Conservation (phyloP, 2,329 filamentous ascomycete genomes). For the Aspergillus ruber region DNA sequence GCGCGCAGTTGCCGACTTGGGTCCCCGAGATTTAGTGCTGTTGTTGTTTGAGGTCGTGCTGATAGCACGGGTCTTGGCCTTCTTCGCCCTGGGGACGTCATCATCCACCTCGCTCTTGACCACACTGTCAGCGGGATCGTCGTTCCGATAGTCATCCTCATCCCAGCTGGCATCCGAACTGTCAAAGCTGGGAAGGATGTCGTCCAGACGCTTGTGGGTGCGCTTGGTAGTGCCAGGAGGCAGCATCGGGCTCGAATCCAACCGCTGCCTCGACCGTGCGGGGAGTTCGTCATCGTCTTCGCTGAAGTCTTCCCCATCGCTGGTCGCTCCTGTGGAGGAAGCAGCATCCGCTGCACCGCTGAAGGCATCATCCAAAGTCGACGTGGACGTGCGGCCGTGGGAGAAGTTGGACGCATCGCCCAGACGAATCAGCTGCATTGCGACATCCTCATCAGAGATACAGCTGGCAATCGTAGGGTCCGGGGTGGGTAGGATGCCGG, state of each 20-base stretch:
- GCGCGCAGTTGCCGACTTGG: conserved; percentile 23
- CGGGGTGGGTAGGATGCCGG: conserved; percentile 76
- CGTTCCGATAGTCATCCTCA: conserved; percentile 49
- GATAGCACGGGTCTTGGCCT: conserved; percentile 45
- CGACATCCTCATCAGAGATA: conserved; percentile 97
- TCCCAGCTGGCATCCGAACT: conserved; percentile 57
- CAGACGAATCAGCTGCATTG: conserved; percentile 91
- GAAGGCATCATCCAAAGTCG: conserved; percentile 86
- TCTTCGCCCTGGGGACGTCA: conserved; percentile 42
- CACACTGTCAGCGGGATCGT: conserved; percentile 45
- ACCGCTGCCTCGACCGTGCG: conserved; percentile 36
- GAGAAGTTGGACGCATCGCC: conserved; percentile 92
- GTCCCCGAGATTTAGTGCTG: conserved; percentile 17
- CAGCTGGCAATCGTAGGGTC: conserved; percentile 96
- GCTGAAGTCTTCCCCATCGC: conserved; percentile 60
- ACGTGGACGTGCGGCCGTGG: conserved; percentile 85
- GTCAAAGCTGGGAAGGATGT: conserved; percentile 52
- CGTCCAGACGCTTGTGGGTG: conserved; percentile 44
- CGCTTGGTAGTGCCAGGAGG: conserved; percentile 42
- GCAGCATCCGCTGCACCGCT: conserved; percentile 81
- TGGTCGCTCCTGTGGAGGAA: conserved; percentile 79
- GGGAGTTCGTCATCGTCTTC: conserved; percentile 56
- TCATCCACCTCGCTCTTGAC: conserved; percentile 52
- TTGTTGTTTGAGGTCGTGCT: conserved; percentile 20
- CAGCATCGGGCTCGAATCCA: conserved; percentile 37